phyloP scores from a whole-genome alignment of 805 yeast genomes.

The Peterozyma toletana region DNA sequence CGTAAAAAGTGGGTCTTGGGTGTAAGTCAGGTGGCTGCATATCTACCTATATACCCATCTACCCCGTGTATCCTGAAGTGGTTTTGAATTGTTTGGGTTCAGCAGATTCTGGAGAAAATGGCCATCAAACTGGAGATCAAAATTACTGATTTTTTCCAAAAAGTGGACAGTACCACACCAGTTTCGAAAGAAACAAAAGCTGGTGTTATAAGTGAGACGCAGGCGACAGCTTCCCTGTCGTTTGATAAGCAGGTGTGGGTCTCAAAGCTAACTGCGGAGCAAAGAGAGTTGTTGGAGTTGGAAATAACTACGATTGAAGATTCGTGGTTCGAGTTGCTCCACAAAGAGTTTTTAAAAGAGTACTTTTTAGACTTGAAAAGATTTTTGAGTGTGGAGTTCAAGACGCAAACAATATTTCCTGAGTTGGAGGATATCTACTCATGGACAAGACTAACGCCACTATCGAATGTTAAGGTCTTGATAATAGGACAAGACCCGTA shows the following conservation, averaged over 20 bases:
- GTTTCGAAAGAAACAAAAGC: too few species aligned
- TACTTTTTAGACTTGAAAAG: slow-evolving; percentile 70
- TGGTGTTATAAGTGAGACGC: too few species aligned
- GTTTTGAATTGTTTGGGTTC: too few species aligned
- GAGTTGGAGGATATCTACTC: slow-evolving; percentile 73
- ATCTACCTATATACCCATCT: too few species aligned
- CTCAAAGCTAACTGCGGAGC: slow-evolving; percentile 36
- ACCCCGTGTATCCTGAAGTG: too few species aligned
- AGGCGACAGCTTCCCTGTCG: not conserved
- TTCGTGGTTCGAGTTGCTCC: slow-evolving; percentile 70
- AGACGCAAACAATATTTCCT: slow-evolving; percentile 61
- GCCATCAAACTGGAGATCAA: too few species aligned
- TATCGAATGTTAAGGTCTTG: slow-evolving; percentile 65
- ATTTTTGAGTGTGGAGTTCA: slow-evolving; percentile 45
- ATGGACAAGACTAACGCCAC: slow-evolving; percentile 84
- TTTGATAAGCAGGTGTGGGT: slow-evolving; percentile 53
- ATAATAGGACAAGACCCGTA: slow-evolving; percentile 96
- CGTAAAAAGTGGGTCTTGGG: too few species aligned
- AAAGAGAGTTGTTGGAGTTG: slow-evolving; percentile 42
- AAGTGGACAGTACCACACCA: too few species aligned
- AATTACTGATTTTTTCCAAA: too few species aligned
- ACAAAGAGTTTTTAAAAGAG: slow-evolving; percentile 72
- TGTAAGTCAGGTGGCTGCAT: too few species aligned
- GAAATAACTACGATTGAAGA: slow-evolving; percentile 69
- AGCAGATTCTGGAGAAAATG: too few species aligned